Conservation (phyloP, 768 basidiomycete genomes). For the Lactifluus rugatus region DNA sequence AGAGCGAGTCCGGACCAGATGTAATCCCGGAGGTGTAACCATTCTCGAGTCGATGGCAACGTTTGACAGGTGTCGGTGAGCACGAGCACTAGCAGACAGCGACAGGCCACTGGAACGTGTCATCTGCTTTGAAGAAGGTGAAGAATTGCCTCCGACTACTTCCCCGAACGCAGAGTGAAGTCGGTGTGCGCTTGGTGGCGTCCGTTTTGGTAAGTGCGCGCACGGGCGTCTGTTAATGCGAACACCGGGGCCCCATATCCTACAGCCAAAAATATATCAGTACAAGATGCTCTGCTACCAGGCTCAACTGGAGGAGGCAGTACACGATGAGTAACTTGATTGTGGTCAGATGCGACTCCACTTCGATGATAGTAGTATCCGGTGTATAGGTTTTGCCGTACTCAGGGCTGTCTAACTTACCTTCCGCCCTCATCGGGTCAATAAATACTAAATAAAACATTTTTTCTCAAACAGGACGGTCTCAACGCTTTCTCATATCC, state of each 20-base stretch:
- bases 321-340: too few relatives aligned
- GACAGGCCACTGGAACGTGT: background rate
- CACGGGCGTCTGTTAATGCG: background rate
- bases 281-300: background rate
- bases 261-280: background rate
- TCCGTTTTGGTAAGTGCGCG: background rate
- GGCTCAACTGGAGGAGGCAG: background rate
- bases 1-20: background rate
- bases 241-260: background rate
- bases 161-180: too few relatives aligned
- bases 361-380: too few relatives aligned
- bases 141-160: too few relatives aligned
- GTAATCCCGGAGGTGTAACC: background rate
- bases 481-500: background rate
- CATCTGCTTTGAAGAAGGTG: too few relatives aligned
- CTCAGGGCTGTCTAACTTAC: background rate
- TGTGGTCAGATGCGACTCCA: too few relatives aligned
- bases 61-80: background rate
- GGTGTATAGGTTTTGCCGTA: background rate
- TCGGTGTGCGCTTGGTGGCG: background rate
- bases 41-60: background rate
- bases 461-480: background rate
- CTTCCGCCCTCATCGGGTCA: conserved; percentile 6
- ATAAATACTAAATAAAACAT: background rate
- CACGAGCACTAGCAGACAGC: too few relatives aligned